A percentile compares a stretch with the other conserved stretches of the same genome.
Conservation (phyloP, 768 basidiomycete species). For the Auriscalpium vulgare region DNA sequence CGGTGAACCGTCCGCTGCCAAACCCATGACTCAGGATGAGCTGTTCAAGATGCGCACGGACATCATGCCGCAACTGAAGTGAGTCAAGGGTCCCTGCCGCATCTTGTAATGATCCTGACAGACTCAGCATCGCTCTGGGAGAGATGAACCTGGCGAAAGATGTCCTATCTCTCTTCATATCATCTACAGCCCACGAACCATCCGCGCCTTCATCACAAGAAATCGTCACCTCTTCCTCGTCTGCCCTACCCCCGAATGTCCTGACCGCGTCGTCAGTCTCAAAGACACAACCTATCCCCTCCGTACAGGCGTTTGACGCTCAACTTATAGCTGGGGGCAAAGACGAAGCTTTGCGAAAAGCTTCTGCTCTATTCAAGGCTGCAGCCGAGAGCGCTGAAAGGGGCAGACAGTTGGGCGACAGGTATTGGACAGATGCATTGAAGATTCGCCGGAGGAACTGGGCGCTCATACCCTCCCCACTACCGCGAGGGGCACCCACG, state of each 20-base stretch:
- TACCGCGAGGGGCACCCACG: slow-evolving; percentile 58
- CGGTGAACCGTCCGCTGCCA: slow-evolving; percentile 25
- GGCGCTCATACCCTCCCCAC: slow-evolving; percentile 72
- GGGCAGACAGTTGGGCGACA: slow-evolving; percentile 51
- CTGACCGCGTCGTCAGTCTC: slow-evolving; percentile 59
- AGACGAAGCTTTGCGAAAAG: slow-evolving; percentile 71
- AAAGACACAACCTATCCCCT: slow-evolving; percentile 42
- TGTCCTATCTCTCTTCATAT: slow-evolving; percentile 52
- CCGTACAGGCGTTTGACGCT: slow-evolving; percentile 64
- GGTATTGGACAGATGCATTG: slow-evolving; percentile 78
- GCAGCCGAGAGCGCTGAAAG: slow-evolving; percentile 67
- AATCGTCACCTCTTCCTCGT: neutral
- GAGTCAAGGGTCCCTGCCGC: slow-evolving; percentile 24
- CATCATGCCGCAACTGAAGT: slow-evolving; percentile 67
- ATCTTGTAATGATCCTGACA: neutral
- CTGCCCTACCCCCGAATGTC: slow-evolving; percentile 8
- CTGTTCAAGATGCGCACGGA: slow-evolving; percentile 66
- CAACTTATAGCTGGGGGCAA: slow-evolving; percentile 72
- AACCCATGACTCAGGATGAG: slow-evolving; percentile 67
- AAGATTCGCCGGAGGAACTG: slow-evolving; percentile 72
- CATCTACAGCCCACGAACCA: slow-evolving; percentile 19
- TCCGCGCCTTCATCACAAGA: neutral
- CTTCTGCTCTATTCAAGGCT: slow-evolving; percentile 59
- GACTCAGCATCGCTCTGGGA: slow-evolving; percentile 57
- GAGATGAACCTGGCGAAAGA: slow-evolving; percentile 77